Base-by-base conservation (phyloP, 2,329 filamentous ascomycete species). In the Rutstroemia sp. region DNA sequence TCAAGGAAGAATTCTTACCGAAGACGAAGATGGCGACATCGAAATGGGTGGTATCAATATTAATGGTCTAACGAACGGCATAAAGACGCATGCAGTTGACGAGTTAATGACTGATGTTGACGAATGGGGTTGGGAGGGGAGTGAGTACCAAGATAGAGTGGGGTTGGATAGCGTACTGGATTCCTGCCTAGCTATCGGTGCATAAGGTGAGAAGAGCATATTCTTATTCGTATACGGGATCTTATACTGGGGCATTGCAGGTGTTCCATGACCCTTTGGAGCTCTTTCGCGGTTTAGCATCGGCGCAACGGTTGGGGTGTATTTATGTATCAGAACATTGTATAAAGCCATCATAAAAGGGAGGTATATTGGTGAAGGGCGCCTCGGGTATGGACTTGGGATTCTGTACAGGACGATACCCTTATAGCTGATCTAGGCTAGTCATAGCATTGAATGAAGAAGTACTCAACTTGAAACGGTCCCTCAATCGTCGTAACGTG, bases 81-180 rank as follows among this genome's bases (percentile, higher is more conserved):
- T 57, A 21, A 54, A 57, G 3, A 68, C 74, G n/a, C 84, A 68
- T 10, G 70, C 77, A 53, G 65, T 71, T 3, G 80, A 84, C 49
- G 67, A 73, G 10, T 16, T 48, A 27, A 30, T 45, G 25, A 84
- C 83, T 80, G 81, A 85, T 8, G 70, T 82, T 46, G 82, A 86
- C 65, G 80, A 83, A 12, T 68, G 73, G n/a, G 75, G 75, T 61
- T 88, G 84, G 84, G 82, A 85, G 48, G 84, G 84, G 2, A 78
- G 78, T 40, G 78, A 79, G 48, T 61, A 63, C 2, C 69, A 73
- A 30, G 82, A 85, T 60, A 74, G 75, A 63, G 72, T 76, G 48
- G 70, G 75, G 54, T 72, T 87, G 25, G 78, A 86, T 62, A 72
- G 69, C 42, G 73, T 86, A 16, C 72, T 86, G 51, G 68, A 70